Percentiles rank a stretch among this genome's conserved stretches.
These are phyloP conservation scores for Colletotrichum cereale DNA, from an alignment of 2,329 filamentous ascomycete genomes.

Conservation along the genomic window DNA sequence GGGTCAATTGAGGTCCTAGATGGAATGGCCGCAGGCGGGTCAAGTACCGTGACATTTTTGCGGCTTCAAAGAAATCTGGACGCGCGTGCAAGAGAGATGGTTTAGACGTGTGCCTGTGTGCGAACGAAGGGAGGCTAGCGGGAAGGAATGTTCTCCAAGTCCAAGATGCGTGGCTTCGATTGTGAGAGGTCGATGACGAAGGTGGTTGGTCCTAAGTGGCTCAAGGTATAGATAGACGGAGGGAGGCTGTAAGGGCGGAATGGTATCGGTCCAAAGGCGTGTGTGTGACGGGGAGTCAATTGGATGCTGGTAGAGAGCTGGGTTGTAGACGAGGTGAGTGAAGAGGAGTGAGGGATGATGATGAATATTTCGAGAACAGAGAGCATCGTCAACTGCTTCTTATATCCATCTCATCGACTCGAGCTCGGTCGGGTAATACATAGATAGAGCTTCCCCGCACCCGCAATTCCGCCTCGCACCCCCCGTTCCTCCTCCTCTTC, in stretches of 20 bases:
- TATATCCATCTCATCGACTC: slow-evolving; percentile 4
- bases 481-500: not conserved
- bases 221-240: not conserved
- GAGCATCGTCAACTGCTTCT: slow-evolving; percentile 26
- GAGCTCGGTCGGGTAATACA: not conserved
- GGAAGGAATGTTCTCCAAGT: not conserved
- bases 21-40: slow-evolving; percentile 31
- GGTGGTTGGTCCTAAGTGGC: slow-evolving; percentile 1
- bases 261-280: not conserved
- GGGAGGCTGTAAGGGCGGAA: not conserved
- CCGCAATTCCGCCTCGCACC: slow-evolving; percentile 8
- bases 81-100: not conserved
- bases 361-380: not conserved
- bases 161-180: not conserved
- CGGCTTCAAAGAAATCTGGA: slow-evolving; percentile 15
- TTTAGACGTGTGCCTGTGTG: not conserved
- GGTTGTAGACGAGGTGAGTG: not conserved
- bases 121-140: not conserved
- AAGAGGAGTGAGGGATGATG: slow-evolving; percentile 2
- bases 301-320: not conserved
- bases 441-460: slow-evolving; percentile 33
- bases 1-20: slow-evolving; percentile 23
- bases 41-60: slow-evolving; percentile 37
- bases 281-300: not conserved
- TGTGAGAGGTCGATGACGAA: not conserved